Percentiles rank a stretch among this genome's conserved stretches.
phyloP scores from a whole-genome alignment of 192 early-diverging fungal genomes.

The Coemansia sp. region DNA sequence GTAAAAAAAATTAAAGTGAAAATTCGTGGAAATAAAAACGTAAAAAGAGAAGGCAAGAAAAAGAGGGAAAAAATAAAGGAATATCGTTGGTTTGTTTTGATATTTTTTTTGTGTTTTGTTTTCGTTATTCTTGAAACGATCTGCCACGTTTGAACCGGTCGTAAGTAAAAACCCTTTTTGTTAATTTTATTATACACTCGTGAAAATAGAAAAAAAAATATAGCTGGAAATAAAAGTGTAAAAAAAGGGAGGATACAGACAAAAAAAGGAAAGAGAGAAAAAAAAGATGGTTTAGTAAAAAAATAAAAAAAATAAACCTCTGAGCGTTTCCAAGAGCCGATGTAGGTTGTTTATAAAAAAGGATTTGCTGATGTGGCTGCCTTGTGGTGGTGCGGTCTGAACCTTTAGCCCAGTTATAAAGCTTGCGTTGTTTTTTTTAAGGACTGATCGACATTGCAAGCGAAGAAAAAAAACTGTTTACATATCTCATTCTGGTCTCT shows the following conservation, averaged over 20 bases:
- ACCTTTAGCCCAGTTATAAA: no score
- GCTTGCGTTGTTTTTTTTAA: no score
- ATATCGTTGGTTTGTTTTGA: not conserved
- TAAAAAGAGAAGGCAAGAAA: not conserved
- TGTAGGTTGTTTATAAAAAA: not conserved
- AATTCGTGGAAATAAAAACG: not conserved
- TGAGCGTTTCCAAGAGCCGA: no score
- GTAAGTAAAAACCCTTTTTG: no score
- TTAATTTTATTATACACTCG: no score
- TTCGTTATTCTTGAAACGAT: not conserved
- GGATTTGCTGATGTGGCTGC: not conserved
- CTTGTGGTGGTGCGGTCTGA: no score
- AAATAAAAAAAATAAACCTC: not conserved
- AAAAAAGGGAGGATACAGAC: not conserved
- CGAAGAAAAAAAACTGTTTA: no score
- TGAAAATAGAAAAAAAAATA: no score
- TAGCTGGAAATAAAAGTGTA: not conserved
- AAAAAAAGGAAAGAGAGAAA: slow-evolving; percentile 1
- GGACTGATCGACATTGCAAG: no score
- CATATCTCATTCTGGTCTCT: no score
- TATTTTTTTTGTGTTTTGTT: not conserved
- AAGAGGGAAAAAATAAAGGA: not conserved
- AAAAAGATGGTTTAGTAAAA: not conserved
- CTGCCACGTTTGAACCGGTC: no score
- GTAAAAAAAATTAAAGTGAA: not conserved